Base-by-base conservation (phyloP, 176 grass and related monocot genomes). In the Phragmites australis region DNA sequence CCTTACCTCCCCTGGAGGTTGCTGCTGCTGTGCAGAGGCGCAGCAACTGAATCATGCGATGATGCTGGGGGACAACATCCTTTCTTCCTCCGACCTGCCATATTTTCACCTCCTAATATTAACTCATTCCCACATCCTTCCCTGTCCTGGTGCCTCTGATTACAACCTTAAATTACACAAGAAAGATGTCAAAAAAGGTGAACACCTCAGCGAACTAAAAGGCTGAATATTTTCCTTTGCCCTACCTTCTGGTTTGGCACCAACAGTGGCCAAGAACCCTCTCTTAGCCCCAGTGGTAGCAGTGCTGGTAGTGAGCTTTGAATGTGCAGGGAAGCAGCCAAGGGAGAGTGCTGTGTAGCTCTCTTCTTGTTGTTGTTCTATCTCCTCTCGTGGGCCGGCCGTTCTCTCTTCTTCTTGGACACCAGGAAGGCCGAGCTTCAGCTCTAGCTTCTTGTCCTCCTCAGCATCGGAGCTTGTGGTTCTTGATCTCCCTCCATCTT, bases 381-480 rank as follows among this genome's bases (percentile, higher is more conserved):
- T 67, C 82, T 85, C 55, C 75, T 64, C 50, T 30, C 70, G 31
- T 46, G 43, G 39, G 4, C 27, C 29, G 53, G 50, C 39, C 45
- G 16, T 11, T 63, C 54, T 58, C 32, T 70, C 74, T 1, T n/a
- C 37, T 8, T 61, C 68, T 34, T 57, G 40, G 54, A 72, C 61
- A 42, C 90, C 92, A 30, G 96, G 96, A 31, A 78, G 96, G 39
- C 88, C 88, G 22, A 99, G 90, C 77, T 65, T 99, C 6, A 99
- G 77, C 45, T 99, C 96, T 57, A 99, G 84, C 32, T 91, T 60
- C 42, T 51, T 84, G 48, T 80, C 86, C 55, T 91, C 92, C 21
- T 76, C 43, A 46, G 74, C 82, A 31, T 73, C 57, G 29, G 81
- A 60, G 45, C 55, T 14, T 68, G 25, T 55, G 55, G 55, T 74